These are phyloP conservation scores for Meripilus lineatus DNA, from an alignment of 1,284 basidiomycete species.

Conservation along the genomic window DNA sequence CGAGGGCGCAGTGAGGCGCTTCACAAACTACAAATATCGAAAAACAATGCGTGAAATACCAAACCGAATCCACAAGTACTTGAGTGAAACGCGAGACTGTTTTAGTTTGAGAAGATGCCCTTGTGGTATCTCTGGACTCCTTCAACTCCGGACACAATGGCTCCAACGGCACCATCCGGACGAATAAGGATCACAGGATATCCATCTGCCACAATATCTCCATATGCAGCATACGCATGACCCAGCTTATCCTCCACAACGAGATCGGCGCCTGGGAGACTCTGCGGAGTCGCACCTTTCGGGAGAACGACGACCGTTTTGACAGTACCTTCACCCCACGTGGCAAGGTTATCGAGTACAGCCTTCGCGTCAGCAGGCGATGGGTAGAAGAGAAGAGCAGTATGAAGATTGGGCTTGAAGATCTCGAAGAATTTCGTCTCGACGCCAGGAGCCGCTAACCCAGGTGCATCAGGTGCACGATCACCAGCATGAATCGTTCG, in stretches of 20 bases:
- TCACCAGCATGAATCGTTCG: constrained; percentile 19
- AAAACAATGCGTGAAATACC: too few species aligned
- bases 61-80: too few species aligned
- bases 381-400: neutral
- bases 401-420: neutral
- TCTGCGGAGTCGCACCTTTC: too few species aligned
- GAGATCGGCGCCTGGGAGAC: too few species aligned
- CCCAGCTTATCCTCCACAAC: neutral
- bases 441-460: constrained; percentile 7
- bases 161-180: neutral
- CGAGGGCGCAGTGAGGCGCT: too few species aligned
- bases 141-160: neutral
- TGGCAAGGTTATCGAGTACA: neutral
- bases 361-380: neutral
- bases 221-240: neutral
- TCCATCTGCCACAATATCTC: neutral
- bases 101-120: too few species aligned
- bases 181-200: neutral
- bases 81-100: too few species aligned
- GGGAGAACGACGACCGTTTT: neutral
- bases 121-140: neutral
- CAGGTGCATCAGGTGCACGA: constrained; percentile 22
- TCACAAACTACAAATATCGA: too few species aligned
- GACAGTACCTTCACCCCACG: neutral
- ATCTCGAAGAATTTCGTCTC: neutral